Conservation (phyloP, 2,329 filamentous ascomycete species). For the Shiraia sp. region DNA sequence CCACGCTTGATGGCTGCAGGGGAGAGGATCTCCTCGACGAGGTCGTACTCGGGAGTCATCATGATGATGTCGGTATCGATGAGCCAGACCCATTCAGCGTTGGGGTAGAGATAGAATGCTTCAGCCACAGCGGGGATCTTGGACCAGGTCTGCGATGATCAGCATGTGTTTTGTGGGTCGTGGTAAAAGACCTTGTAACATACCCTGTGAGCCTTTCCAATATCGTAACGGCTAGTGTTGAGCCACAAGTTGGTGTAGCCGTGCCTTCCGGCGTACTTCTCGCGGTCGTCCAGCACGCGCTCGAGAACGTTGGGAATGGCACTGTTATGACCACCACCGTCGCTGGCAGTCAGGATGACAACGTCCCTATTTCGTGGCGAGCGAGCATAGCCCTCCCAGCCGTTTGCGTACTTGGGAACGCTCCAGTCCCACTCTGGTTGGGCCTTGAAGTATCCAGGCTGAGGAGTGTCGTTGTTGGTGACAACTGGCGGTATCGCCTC, state of each 20-base stretch:
- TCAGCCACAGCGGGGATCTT: constrained; percentile 48
- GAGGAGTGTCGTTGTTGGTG: constrained; percentile 27
- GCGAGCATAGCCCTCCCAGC: constrained; percentile 35
- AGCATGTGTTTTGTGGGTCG: neutral
- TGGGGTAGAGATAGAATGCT: constrained; percentile 44
- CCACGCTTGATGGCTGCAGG: constrained; percentile 37
- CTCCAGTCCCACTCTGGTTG: constrained; percentile 39
- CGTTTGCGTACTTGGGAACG: constrained; percentile 27
- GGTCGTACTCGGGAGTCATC: constrained; percentile 42
- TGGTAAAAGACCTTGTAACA: neutral
- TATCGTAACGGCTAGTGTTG: constrained; percentile 47
- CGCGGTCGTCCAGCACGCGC: constrained; percentile 38
- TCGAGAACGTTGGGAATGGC: constrained; percentile 44
- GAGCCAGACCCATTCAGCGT: constrained; percentile 48
- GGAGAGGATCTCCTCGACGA: constrained; percentile 38
- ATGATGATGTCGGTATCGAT: constrained; percentile 48
- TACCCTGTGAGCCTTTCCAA: constrained; percentile 42
- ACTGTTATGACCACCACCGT: constrained; percentile 48
- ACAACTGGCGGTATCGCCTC: constrained; percentile 16
- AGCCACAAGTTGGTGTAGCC: constrained; percentile 47
- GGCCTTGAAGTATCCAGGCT: constrained; percentile 36
- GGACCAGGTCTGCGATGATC: constrained; percentile 37
- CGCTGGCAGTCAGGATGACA: constrained; percentile 46
- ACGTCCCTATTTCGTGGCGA: constrained; percentile 41
- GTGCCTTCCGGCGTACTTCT: constrained; percentile 42